Base-by-base conservation (phyloP, 225 moss, liverwort and hornwort genomes). In the Pseudoscleropodium purum region DNA sequence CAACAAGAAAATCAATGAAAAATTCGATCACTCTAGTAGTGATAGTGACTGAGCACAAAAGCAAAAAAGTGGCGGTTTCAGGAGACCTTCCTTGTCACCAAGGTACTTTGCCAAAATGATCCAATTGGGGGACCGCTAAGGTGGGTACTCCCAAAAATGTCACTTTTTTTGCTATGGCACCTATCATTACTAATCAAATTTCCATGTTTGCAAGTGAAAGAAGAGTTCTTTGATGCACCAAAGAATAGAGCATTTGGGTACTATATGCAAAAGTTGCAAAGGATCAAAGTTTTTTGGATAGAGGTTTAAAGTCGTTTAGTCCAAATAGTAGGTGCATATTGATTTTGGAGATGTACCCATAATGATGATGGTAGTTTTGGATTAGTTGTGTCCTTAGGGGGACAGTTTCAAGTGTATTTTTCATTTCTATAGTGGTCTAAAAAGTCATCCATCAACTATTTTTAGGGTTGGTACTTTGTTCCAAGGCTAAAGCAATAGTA, bases 401-500 rank as follows among this genome's bases (percentile, higher is more conserved):
- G 2, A 0, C 12, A n/a, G n/a, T 0, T 1, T 3, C 7, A 31
- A 49, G 0, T 31, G 0, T 12, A 31, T 7, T 75, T 1, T 75
- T 33, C 20, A 31, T 75, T 75, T 19, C 11, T 19, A 45, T 2
- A 11, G 0, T 47, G 11, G 30, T 75, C 0, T 75, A 1, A 49
- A 18, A 12, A 33, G 1, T 33, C 51, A 51, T 21, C 2, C 8
- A 77, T 76, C 0, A 1, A 21, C 21, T 2, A 36, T 21, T 29
- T 76, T 12, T 0, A 0, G 1, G 2, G 0, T 0, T 33, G 0
- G 12, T 20, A 20, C 3, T 0, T 31, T 0, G 0, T 47, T 31
- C 11, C 3, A 18, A 0, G 27, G 6, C 6, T 18, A 31, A 7
- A 47, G 0, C 1, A 51, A 75, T 0, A 19, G 2, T 12, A 26